Conservation (phyloP, 176 grass and related monocot species). For the Hordeum marinum region DNA sequence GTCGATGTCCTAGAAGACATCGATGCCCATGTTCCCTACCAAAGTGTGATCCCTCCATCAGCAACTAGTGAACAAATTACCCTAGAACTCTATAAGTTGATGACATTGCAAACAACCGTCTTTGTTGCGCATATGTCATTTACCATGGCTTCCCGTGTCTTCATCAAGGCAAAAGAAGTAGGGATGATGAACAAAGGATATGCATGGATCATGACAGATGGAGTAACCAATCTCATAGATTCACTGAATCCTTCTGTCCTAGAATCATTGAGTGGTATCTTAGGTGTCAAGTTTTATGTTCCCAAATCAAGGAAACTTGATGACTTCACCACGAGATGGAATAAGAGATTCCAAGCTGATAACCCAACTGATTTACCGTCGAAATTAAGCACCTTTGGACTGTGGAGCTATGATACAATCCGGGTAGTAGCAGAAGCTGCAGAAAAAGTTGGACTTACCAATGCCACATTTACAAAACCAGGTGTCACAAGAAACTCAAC, state of each 20-base stretch:
- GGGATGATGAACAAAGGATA: conserved; percentile 58
- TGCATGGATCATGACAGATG: conserved; percentile 58
- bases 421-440: conserved; percentile 40
- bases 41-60: conserved; percentile 9
- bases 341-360: conserved; percentile 34
- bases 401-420: conserved; percentile 56
- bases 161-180: conserved; percentile 35
- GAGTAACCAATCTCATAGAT: conserved; percentile 37
- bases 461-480: conserved; percentile 22
- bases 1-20: conserved; percentile 31
- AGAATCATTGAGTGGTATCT: conserved; percentile 34
- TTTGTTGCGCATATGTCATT: conserved; percentile 54
- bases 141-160: conserved; percentile 21
- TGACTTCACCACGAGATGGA: conserved; percentile 48
- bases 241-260: conserved; percentile 13
- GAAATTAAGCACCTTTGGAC: conserved; percentile 26
- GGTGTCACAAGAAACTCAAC: conserved; percentile 5
- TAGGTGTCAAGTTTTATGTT: conserved; percentile 43
- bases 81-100: conserved; percentile 46
- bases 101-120: conserved; percentile 57
- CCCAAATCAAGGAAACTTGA: conserved; percentile 27
- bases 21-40: conserved; percentile 19
- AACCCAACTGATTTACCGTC: conserved; percentile 23
- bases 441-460: conserved; percentile 18
- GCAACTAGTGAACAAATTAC: conserved; percentile 34